Conservation (phyloP, 73 alveolate genomes). For the Paramecium biaurelia region DNA sequence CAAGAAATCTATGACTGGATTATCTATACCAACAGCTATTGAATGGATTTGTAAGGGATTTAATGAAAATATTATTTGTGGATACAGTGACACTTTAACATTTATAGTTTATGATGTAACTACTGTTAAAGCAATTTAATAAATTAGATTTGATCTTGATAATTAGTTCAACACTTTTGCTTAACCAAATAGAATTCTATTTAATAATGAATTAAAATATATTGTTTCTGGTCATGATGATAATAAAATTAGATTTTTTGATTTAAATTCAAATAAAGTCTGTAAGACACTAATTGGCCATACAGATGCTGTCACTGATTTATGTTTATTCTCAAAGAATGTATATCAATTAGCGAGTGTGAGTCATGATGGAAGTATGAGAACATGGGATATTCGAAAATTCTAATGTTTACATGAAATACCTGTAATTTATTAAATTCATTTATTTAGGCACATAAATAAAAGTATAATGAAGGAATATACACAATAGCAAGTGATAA, state of each 20-base stretch:
- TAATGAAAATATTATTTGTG: slow-evolving; percentile 45
- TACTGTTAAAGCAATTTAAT: slow-evolving; percentile 31
- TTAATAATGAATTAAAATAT: slow-evolving; percentile 40
- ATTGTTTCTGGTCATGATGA: slow-evolving; percentile 76
- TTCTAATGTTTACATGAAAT: slow-evolving; percentile 69
- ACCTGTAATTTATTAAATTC: not conserved
- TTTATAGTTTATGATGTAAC: slow-evolving; percentile 39
- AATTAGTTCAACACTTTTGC: not conserved
- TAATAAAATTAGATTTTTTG: slow-evolving; percentile 65
- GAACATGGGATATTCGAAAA: slow-evolving; percentile 76
- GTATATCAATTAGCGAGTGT: slow-evolving; percentile 63
- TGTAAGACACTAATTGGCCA: slow-evolving; percentile 61
- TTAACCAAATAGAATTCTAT: slow-evolving; percentile 37
- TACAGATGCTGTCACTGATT: slow-evolving; percentile 76
- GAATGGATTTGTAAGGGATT: slow-evolving; percentile 51
- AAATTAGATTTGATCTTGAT: slow-evolving; percentile 48
- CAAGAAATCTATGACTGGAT: slow-evolving; percentile 53
- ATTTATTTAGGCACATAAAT: slow-evolving; percentile 46
- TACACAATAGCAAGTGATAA: not conserved
- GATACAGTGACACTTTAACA: slow-evolving; percentile 35
- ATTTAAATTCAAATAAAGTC: slow-evolving; percentile 59
- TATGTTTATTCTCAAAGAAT: slow-evolving; percentile 60
- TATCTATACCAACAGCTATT: slow-evolving; percentile 58
- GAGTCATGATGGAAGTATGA: slow-evolving; percentile 74
- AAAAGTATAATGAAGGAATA: slow-evolving; percentile 56